Evolutionary conservation across 805 yeast species (phyloP).

Genomic region (Wilhelminamyces savonicus): DNA sequence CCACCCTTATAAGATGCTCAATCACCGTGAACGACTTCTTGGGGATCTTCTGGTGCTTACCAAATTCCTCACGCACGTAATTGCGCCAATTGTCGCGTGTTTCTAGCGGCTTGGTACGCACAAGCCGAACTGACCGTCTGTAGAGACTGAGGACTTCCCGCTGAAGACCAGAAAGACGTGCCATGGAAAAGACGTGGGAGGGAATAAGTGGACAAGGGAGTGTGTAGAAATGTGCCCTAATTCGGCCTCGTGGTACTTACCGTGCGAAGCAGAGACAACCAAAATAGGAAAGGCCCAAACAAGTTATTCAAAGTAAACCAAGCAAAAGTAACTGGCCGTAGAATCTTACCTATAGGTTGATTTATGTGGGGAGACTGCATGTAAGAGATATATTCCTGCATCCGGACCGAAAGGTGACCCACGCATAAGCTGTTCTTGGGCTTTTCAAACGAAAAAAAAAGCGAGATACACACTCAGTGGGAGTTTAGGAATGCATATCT

Average conservation of each 20-base stretch:
- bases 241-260: not conserved
- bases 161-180: constrained; percentile 38
- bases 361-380: too few relatives aligned
- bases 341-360: too few relatives aligned
- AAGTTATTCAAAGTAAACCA: too few relatives aligned
- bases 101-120: constrained; percentile 41
- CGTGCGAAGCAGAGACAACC: constrained; percentile 1
- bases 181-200: constrained; percentile 13
- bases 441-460: too few relatives aligned
- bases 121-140: constrained; percentile 40
- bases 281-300: too few relatives aligned
- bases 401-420: too few relatives aligned
- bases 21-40: constrained; percentile 80
- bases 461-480: too few relatives aligned
- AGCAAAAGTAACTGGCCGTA: too few relatives aligned
- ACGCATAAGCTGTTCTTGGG: too few relatives aligned
- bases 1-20: constrained; percentile 76
- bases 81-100: constrained; percentile 35
- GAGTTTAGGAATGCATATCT: too few relatives aligned
- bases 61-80: constrained; percentile 59
- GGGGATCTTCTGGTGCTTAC: constrained; percentile 47
- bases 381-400: too few relatives aligned
- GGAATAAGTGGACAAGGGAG: not conserved
- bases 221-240: constrained; percentile 1
- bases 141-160: constrained; percentile 45